Base-by-base conservation (phyloP, 2,329 filamentous ascomycete genomes). In the Phoma sp. region DNA sequence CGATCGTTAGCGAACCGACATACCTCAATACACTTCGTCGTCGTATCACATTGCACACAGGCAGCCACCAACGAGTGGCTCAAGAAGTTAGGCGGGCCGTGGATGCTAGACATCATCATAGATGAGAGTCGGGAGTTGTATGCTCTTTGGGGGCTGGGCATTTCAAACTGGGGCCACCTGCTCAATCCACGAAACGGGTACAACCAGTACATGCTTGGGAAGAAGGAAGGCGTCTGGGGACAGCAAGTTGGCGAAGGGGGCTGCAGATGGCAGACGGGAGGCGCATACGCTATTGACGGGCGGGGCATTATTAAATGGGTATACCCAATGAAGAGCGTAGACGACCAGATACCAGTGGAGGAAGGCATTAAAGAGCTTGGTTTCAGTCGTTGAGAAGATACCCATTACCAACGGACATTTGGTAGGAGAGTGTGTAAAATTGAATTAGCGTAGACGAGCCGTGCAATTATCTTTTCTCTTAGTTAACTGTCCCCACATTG, bases 131-230 rank as follows among this genome's bases (percentile, higher is more conserved):
- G 84, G 53, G 77, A 81, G 56, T 64, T 85, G 29, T 87, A 87
- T 62, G 83, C 84, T 2, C 78, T 82, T 10, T 87, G 83, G 83
- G 84, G 84, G 2, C 75, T 87, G 4, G 84, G 84, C n/a, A 68
- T 74, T 15, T 71, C 71, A 1, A 71, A 66, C 15, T 74, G 66
- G 62, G 71, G 62, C 2, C 72, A 74, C 43, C 42, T 74, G 7
- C 57, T 74, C 32, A 64, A 74, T 25, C 72, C 72, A 3, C 60
- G 71, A 5, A 74, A 73, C 39, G 72, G 72, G 2, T 72, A 70
- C 42, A 74, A 70, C 25, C 72, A 74, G 55, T 64, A 67, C 36
- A 52, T 72, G 62, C 64, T 74, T 14, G 66, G 68, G 14, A 73
- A 68, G 60, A 72, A 71, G 9, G 68, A 74, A 45, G 69, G 69